Evolutionary conservation across 108 stramenopile species (phyloP).

Genomic region (Seminavis robusta): DNA sequence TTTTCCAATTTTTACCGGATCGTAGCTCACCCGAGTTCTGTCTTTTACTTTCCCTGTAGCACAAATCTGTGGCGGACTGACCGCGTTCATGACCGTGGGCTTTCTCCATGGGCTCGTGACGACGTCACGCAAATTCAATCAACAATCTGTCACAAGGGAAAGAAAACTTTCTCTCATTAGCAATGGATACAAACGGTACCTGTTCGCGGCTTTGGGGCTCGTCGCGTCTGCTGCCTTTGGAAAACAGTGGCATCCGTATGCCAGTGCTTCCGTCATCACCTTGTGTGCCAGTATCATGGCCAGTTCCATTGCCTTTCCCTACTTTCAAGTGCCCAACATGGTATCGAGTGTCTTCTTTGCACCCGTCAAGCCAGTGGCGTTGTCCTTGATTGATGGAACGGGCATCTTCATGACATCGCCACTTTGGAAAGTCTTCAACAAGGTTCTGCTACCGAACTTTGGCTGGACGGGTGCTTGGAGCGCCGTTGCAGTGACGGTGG

Average conservation of each 20-base stretch:
- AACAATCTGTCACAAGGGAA: too few species aligned
- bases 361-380: constrained; percentile 24
- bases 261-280: constrained; percentile 14
- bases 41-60: too few species aligned
- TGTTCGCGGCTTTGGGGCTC: too few species aligned
- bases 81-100: constrained; percentile 34
- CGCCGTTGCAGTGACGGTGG: constrained; percentile 10
- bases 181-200: too few species aligned
- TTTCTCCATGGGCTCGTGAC: constrained; percentile 42
- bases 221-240: too few species aligned
- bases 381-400: constrained; percentile 33
- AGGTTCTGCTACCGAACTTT: constrained; percentile 16
- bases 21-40: too few species aligned
- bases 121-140: too few species aligned
- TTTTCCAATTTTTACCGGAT: too few species aligned
- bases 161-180: too few species aligned
- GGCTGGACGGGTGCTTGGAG: constrained; percentile 27
- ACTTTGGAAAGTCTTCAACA: constrained; percentile 15
- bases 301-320: constrained; percentile 36
- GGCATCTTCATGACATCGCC: constrained; percentile 30
- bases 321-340: constrained; percentile 32
- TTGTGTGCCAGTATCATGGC: constrained; percentile 22
- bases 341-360: constrained; percentile 21
- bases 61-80: constrained; percentile 28
- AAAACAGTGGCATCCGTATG: too few species aligned